Base-by-base conservation (phyloP, 2,329 filamentous ascomycete species). In the Neoarthrinium moseri region DNA sequence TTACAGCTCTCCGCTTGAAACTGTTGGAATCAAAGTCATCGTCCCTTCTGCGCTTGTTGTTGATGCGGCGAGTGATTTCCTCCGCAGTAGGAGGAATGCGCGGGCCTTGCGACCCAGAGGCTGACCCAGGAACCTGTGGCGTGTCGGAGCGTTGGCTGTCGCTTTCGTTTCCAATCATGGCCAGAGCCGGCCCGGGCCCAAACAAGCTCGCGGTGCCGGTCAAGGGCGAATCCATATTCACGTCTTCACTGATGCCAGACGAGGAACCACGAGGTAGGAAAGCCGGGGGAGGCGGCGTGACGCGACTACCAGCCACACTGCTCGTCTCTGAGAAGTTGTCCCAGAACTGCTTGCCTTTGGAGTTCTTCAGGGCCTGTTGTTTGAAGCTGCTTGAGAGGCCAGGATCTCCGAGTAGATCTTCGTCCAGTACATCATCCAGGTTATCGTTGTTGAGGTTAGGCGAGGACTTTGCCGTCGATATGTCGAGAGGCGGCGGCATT, bases 1-100 rank as follows among this genome's bases (percentile, higher is more conserved):
- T 94, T 3, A 97, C 92, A 20, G 92, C 92, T 34, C 92, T 82
- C 13, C 92, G 81, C 69, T 97, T 97, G 72, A 96, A 91, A 50
- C 86, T 88, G 30, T 84, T 79, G 2, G 89, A 86, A 62, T 97
- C 91, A 47, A 96, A 86, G 58, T 96, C 91, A 59, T 96, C 91
- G 51, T 96, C 92, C 46, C 91, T 80, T 18, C 90, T 81, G n/a
- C 92, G 84, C 64, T 92, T 94, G 64, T 80, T 83, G 63, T 88
- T 85, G 43, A 90, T 84, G 50, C 90, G 87, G 7, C 89, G 79
- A 4, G 87, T 87, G 41, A 92, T 81, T 57, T 94, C 88, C 10
- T 86, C 82, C 1, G 86, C 81, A 0, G 79, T 86, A 0, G 86
- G 84, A 3, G 76, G 72, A n/a, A 73, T 58, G 38, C 63, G 61